Evolutionary conservation across 768 basidiomycete genomes (phyloP).

Genomic region (Suillus paluster): DNA sequence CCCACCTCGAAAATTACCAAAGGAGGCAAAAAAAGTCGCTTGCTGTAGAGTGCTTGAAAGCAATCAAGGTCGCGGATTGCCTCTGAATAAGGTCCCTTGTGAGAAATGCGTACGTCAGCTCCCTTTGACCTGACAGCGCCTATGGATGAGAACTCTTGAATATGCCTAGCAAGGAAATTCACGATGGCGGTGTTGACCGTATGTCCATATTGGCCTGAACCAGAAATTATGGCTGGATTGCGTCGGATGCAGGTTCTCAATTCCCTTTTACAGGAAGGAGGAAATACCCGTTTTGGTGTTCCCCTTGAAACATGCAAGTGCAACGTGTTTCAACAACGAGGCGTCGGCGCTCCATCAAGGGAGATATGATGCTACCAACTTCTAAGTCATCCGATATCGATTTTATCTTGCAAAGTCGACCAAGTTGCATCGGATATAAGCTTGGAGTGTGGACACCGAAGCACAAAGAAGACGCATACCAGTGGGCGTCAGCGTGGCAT

Average conservation of each 20-base stretch:
- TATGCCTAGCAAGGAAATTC: slow-evolving; percentile 30
- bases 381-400: not conserved
- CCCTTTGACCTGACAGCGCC: slow-evolving; percentile 18
- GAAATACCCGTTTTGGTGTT: slow-evolving; percentile 8
- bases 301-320: not conserved
- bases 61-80: slow-evolving; percentile 30
- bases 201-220: slow-evolving; percentile 16
- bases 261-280: slow-evolving; percentile 26
- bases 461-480: not conserved
- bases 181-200: slow-evolving; percentile 23
- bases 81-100: slow-evolving; percentile 26
- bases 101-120: slow-evolving; percentile 36
- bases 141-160: slow-evolving; percentile 1
- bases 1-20: slow-evolving; percentile 30
- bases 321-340: slow-evolving; percentile 3
- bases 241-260: slow-evolving; percentile 13
- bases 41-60: slow-evolving; percentile 24
- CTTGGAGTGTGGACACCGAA: slow-evolving; percentile 1
- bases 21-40: slow-evolving; percentile 20
- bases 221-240: slow-evolving; percentile 27
- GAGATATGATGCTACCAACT: not conserved
- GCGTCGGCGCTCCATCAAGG: not conserved
- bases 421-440: not conserved
- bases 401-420: not conserved
- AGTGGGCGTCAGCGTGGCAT: slow-evolving; percentile 3